Evolutionary conservation across 176 grass and related monocot species (phyloP).

Genomic region (Dendrocalamus sinicus): DNA sequence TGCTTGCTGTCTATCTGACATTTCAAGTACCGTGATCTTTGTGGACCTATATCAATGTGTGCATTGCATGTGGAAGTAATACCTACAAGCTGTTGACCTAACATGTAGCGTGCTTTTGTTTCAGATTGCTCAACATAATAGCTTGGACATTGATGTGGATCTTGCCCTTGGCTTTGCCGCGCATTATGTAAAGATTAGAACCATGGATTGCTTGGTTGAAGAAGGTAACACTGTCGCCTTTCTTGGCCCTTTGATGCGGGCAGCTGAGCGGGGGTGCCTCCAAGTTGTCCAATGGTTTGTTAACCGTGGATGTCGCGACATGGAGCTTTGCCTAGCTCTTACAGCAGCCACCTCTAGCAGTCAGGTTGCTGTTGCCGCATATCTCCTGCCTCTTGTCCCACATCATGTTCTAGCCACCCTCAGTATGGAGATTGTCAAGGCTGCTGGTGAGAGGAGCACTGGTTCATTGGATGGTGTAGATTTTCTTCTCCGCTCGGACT

Average conservation of each 20-base stretch:
- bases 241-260: constrained; percentile 87
- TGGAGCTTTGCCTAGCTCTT: constrained; percentile 94
- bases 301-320: constrained; percentile 79
- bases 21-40: neutral
- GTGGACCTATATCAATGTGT: neutral
- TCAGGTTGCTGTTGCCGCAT: constrained; percentile 64
- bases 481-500: constrained; percentile 82
- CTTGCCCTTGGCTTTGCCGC: constrained; percentile 92
- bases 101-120: constrained; percentile 29
- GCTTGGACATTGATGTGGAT: constrained; percentile 95
- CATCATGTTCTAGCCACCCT: constrained; percentile 80
- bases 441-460: constrained; percentile 86
- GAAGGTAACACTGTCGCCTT: constrained; percentile 77
- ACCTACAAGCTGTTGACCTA: neutral
- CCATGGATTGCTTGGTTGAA: constrained; percentile 92
- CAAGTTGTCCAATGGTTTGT: constrained; percentile 92
- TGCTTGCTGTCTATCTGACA: neutral
- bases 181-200: constrained; percentile 80
- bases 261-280: constrained; percentile 80
- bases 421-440: constrained; percentile 88
- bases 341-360: constrained; percentile 82
- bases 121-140: constrained; percentile 93
- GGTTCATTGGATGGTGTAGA: constrained; percentile 79
- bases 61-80: neutral
- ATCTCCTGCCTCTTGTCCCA: constrained; percentile 84